Percentiles rank a stretch among this genome's conserved stretches.
phyloP scores from a whole-genome alignment of 139 green algal species.

The Volvox africanus region DNA sequence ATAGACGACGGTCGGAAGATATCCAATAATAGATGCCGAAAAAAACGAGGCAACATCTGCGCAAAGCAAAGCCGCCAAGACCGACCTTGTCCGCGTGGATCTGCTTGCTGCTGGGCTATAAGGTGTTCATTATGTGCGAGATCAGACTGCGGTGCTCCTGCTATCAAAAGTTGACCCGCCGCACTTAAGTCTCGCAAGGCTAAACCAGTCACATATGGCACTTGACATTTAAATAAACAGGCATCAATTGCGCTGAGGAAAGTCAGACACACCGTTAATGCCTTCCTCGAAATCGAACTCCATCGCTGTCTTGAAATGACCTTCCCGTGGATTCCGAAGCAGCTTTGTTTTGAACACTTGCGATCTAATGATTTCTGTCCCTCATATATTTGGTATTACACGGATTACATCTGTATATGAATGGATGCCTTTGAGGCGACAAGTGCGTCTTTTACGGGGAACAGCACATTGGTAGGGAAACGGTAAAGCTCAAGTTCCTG shows the following conservation, averaged over 20 bases:
- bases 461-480: too few species aligned
- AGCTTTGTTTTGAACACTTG: too few species aligned
- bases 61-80: background rate
- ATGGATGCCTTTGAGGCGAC: too few species aligned
- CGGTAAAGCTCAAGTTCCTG: too few species aligned
- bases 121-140: background rate
- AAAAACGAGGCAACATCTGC: background rate
- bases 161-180: background rate
- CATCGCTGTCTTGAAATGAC: background rate
- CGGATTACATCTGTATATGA: too few species aligned
- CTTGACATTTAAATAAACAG: background rate
- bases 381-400: too few species aligned
- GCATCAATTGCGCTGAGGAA: background rate
- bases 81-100: constrained; percentile 6
- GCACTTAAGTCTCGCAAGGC: too few species aligned
- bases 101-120: background rate
- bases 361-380: too few species aligned
- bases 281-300: constrained; percentile 35
- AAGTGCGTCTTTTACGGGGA: too few species aligned
- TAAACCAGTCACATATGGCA: background rate
- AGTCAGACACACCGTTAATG: background rate
- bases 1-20: background rate
- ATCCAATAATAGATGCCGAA: background rate
- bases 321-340: too few species aligned
- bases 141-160: constrained; percentile 9